A percentile compares a stretch with the other conserved stretches of the same genome.
Conservation (phyloP, 2,329 filamentous ascomycete genomes). For the Polytolypa hystricis region DNA sequence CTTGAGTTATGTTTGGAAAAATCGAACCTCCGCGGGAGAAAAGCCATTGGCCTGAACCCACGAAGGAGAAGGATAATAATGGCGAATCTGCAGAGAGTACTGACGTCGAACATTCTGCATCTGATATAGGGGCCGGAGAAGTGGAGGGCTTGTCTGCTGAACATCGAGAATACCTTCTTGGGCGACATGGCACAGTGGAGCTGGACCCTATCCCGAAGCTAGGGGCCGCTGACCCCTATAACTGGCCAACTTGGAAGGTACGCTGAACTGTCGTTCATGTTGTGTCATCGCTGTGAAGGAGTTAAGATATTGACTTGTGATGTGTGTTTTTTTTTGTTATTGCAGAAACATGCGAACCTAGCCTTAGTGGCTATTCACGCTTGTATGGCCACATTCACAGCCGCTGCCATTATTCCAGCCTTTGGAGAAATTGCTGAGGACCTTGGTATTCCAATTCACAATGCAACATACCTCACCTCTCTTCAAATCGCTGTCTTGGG, state of each 20-base stretch:
- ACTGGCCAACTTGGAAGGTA: constrained; percentile 44
- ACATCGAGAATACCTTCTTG: constrained; percentile 39
- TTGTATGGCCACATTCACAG: constrained; percentile 47
- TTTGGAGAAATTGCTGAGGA: constrained; percentile 44
- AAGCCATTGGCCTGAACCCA: too few species aligned
- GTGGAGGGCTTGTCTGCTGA: too few species aligned
- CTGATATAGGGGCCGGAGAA: too few species aligned
- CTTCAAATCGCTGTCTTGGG: constrained; percentile 46
- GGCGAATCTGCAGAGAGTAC: too few species aligned
- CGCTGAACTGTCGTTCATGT: background rate
- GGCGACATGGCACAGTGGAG: constrained; percentile 43
- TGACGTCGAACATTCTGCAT: too few species aligned
- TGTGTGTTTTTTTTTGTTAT: background rate
- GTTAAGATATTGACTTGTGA: background rate
- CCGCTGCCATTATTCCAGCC: constrained; percentile 44
- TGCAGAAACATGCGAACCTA: constrained; percentile 42
- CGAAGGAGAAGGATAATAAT: too few species aligned
- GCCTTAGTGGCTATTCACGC: constrained; percentile 46
- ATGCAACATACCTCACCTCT: constrained; percentile 43
- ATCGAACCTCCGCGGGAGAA: too few species aligned
- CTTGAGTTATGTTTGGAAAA: too few species aligned
- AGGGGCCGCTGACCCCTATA: constrained; percentile 44
- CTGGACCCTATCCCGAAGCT: constrained; percentile 43
- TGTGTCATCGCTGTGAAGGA: too few species aligned
- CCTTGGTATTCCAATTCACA: constrained; percentile 38